Base-by-base conservation (phyloP, 306 rosid genomes). In the Vigna radiata region DNA sequence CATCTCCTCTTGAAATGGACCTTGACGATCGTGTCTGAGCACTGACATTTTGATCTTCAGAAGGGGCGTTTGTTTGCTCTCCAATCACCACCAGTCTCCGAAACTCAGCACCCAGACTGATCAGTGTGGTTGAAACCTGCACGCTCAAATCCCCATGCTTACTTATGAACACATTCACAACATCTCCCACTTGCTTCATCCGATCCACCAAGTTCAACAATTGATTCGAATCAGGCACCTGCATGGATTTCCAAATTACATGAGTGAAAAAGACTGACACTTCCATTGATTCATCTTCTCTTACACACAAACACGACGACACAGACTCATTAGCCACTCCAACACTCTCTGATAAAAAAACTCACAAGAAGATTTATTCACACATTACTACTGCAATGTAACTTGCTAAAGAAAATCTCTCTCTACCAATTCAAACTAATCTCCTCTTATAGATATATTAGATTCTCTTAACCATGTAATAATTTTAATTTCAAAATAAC, bases 71-170 rank as follows among this genome's bases (percentile, higher is more conserved):
- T 10, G 89, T 88, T 80, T 81, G 86, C 58, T 88, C 97, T 48
- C 97, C 98, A 16, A 92, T 77, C 48, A 95, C 97, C 70, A 82
- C 58, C 83, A 95, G 70, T 75, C 88, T 90, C 83, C 86, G 84
- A 77, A 89, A 95, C 83, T 90, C 98, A 2, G 97, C 97, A 47
- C 97, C 97, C 13, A 92, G 91, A 15, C 93, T 90, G 83, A 95
- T 90, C 79, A 89, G 54, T 2, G 96, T 87, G 12, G 95, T 92
- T 2, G 97, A 95, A 83, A 92, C 89, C 81, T 95, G 97, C 59
- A 95, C 68, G 2, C 85, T 88, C 53, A 95, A 84, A 63, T 95
- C 97, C 46, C 97, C 98, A 56, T 85, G 85, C 87, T 89, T 95
- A 77, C 96, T 89, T 73, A 92, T 89, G 71, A 90, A 83, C 78